Percentiles rank a stretch among this genome's conserved stretches.
These are phyloP conservation scores for Radiomyces spectabilis DNA, from an alignment of 192 early-diverging fungal genomes.

Conservation along the genomic window DNA sequence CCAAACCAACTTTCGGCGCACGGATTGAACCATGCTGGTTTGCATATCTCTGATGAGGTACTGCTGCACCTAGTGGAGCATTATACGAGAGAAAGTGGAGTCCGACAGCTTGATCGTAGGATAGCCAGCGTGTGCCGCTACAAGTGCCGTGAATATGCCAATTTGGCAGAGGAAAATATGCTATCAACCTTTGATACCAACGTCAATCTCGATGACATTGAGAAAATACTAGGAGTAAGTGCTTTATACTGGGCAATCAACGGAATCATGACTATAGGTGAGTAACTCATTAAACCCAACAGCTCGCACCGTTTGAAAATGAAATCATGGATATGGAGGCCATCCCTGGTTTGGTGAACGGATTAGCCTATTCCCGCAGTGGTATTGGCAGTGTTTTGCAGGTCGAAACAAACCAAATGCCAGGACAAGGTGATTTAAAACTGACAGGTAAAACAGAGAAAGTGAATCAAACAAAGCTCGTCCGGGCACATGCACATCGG, in stretches of 20 bases:
- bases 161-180: not conserved
- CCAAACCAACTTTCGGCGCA: slow-evolving; percentile 63
- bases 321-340: slow-evolving; percentile 50
- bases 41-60: slow-evolving; percentile 45
- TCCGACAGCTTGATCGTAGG: slow-evolving; percentile 62
- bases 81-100: slow-evolving; percentile 74
- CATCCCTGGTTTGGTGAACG: slow-evolving; percentile 68
- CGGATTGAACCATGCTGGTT: slow-evolving; percentile 37
- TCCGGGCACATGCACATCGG: no score
- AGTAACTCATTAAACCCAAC: no score
- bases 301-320: no score
- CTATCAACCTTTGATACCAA: no score
- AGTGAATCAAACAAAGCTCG: no score
- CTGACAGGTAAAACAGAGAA: slow-evolving; percentile 57
- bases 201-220: no score
- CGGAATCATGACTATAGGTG: no score
- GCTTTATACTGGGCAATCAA: no score
- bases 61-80: slow-evolving; percentile 51
- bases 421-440: slow-evolving; percentile 59
- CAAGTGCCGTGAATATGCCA: slow-evolving; percentile 43
- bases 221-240: no score
- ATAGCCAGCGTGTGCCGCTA: slow-evolving; percentile 61
- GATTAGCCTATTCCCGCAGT: slow-evolving; percentile 71
- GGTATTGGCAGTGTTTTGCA: slow-evolving; percentile 72
- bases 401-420: slow-evolving; percentile 72